Percentiles rank a stretch among this genome's conserved stretches.
These are phyloP conservation scores for Huiozyma sinensis DNA, from an alignment of 805 yeast genomes.

Conservation along the genomic window DNA sequence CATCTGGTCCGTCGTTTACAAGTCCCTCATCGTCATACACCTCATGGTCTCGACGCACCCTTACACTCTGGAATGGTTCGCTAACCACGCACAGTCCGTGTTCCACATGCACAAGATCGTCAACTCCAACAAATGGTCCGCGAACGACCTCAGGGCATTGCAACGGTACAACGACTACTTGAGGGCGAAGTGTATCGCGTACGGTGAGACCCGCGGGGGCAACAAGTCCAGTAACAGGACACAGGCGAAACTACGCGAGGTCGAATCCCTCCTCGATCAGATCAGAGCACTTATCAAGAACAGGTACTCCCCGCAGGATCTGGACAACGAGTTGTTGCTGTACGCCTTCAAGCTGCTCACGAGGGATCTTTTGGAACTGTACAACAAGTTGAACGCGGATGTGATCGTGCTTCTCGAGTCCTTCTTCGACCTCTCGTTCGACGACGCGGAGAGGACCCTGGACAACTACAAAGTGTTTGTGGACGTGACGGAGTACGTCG, in stretches of 20 bases:
- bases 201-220: conserved; percentile 23
- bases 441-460: conserved; percentile 79
- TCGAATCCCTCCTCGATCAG: conserved; percentile 74
- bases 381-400: conserved; percentile 88
- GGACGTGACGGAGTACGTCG: conserved; percentile 76
- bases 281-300: conserved; percentile 67
- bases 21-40: conserved; percentile 75
- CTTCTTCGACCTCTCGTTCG: conserved; percentile 80
- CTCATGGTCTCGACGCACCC: conserved; percentile 59
- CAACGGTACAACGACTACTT: conserved; percentile 66
- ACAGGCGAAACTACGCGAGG: conserved; percentile 35
- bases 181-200: conserved; percentile 58
- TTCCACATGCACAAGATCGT: conserved; percentile 31
- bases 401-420: conserved; percentile 88
- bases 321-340: conserved; percentile 65
- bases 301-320: conserved; percentile 66
- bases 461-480: conserved; percentile 77
- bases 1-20: conserved; percentile 87
- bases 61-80: conserved; percentile 42
- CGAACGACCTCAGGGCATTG: conserved; percentile 44
- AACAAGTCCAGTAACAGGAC: too few relatives aligned
- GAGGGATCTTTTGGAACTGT: conserved; percentile 72
- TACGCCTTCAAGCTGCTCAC: conserved; percentile 81
- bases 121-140: conserved; percentile 22
- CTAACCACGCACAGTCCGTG: conserved; percentile 31